These are phyloP conservation scores for Saccharomyces hybrid DNA, from an alignment of 1,139 yeast species.

Conservation along the genomic window DNA sequence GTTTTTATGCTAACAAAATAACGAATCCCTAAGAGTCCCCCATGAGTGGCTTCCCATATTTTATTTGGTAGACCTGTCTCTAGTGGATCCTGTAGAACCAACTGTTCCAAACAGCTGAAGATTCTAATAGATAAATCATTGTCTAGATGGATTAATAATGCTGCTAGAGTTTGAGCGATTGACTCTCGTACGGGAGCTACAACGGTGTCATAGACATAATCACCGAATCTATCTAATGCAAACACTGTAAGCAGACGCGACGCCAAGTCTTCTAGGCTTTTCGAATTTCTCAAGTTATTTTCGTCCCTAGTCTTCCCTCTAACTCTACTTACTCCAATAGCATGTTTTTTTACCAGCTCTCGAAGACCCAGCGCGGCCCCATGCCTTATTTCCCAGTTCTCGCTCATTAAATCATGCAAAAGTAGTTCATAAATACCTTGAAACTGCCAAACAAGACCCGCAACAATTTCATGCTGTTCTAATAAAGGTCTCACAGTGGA, in stretches of 20 bases:
- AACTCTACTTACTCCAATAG: constrained; percentile 78
- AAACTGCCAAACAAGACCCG: constrained; percentile 86
- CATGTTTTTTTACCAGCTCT: constrained; percentile 79
- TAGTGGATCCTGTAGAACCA: constrained; percentile 64
- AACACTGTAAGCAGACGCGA: constrained; percentile 80
- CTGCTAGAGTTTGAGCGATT: constrained; percentile 91
- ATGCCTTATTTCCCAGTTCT: constrained; percentile 91
- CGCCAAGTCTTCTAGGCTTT: constrained; percentile 79
- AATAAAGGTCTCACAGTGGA: constrained; percentile 65
- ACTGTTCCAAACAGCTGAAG: constrained; percentile 56
- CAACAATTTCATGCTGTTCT: constrained; percentile 67
- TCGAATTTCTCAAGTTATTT: constrained; percentile 58
- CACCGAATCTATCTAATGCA: constrained; percentile 93
- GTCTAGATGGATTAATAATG: constrained; percentile 67
- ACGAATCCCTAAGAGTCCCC: constrained; percentile 90
- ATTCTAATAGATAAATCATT: constrained; percentile 50
- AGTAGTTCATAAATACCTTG: constrained; percentile 90
- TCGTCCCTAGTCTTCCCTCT: constrained; percentile 53
- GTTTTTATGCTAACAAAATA: constrained; percentile 89
- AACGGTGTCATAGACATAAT: constrained; percentile 94
- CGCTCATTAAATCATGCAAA: constrained; percentile 72
- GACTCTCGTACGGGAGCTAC: constrained; percentile 98
- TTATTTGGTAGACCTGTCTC: constrained; percentile 28
- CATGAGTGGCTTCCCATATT: constrained; percentile 95
- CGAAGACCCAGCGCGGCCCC: constrained; percentile 93